These are phyloP conservation scores for Irpex sp. DNA, from an alignment of 1,284 basidiomycete species.

Conservation along the genomic window DNA sequence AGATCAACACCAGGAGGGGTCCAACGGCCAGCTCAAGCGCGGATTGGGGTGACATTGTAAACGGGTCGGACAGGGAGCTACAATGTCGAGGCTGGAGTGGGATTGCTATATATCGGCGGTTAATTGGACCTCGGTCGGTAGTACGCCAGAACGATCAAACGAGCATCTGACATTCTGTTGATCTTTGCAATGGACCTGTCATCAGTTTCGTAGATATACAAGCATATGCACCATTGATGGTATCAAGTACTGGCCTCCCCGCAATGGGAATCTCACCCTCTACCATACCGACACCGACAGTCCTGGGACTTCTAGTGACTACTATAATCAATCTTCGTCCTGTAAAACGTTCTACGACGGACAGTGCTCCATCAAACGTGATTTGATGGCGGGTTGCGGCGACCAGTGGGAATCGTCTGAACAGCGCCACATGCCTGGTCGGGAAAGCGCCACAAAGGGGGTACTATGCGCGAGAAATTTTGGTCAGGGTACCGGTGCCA, in stretches of 20 bases:
- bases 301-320: background rate
- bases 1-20: constrained; percentile 6
- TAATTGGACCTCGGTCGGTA: background rate
- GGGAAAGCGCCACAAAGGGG: background rate
- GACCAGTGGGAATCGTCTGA: background rate
- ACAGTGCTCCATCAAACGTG: background rate
- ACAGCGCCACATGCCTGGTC: background rate
- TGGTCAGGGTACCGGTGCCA: too few relatives aligned
- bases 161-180: background rate
- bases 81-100: background rate
- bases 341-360: background rate
- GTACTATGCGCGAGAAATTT: background rate
- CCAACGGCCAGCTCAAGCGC: constrained; percentile 3
- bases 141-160: background rate
- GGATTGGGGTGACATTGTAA: background rate
- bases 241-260: background rate
- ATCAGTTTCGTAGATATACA: background rate
- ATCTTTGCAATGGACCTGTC: background rate
- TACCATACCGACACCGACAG: background rate
- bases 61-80: background rate
- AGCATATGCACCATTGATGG: background rate
- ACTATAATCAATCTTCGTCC: background rate
- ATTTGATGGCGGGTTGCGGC: background rate
- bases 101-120: background rate
- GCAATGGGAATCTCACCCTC: background rate